phyloP scores from a whole-genome alignment of 1,139 yeast species.

The Lodderomyces metapsilosis region DNA sequence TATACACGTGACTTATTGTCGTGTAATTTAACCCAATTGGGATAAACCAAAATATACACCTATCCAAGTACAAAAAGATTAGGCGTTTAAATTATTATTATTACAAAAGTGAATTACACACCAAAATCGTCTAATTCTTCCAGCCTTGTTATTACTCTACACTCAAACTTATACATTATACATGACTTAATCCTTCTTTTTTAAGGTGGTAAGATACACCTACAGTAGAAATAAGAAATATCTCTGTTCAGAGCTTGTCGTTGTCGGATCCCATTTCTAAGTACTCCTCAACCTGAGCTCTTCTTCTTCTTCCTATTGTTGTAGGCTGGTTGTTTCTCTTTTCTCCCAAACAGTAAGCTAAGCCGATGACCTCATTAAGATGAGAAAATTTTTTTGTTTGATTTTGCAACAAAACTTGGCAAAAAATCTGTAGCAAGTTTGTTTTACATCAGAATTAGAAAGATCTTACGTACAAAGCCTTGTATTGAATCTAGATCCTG shows the following conservation, averaged over 20 bases:
- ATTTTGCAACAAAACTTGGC: neutral
- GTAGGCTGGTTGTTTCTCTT: too few species aligned
- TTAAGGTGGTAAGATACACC: too few species aligned
- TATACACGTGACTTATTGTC: neutral
- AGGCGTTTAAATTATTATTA: neutral
- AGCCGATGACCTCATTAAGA: neutral
- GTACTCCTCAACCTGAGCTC: too few species aligned
- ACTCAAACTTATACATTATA: too few species aligned
- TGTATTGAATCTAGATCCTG: too few species aligned
- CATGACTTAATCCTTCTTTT: too few species aligned
- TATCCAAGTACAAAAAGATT: neutral
- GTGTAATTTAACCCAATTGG: conserved; percentile 1
- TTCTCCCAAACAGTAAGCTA: neutral
- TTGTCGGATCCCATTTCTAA: too few species aligned
- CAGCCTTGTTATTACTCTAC: neutral
- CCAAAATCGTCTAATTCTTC: conserved; percentile 1
- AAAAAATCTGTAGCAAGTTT: neutral
- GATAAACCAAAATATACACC: neutral
- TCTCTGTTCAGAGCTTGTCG: too few species aligned
- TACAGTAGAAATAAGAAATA: too few species aligned
- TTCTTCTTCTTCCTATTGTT: too few species aligned
- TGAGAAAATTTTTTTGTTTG: neutral
- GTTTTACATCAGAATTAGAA: neutral
- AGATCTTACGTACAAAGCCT: too few species aligned
- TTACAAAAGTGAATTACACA: neutral